Percentiles rank a stretch among this genome's conserved stretches.
phyloP scores from a whole-genome alignment of 2,329 filamentous ascomycete genomes.

The Chrysoporthe austroafricana region DNA sequence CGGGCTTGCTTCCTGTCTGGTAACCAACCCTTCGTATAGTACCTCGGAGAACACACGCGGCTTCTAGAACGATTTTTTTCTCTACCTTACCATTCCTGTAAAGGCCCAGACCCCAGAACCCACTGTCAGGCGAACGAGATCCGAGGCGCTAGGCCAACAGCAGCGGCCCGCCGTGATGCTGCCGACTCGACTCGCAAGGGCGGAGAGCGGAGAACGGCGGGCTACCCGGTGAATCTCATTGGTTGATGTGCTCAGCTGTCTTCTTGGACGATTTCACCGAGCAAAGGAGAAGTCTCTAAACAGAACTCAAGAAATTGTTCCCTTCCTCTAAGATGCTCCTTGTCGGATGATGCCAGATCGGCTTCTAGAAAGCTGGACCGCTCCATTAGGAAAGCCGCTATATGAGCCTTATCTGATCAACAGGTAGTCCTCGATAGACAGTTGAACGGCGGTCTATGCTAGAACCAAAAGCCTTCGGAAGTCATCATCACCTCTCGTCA shows the following conservation, averaged over 20 bases:
- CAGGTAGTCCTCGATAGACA: background rate
- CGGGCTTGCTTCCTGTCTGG: background rate
- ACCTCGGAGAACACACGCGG: background rate
- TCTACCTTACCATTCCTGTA: background rate
- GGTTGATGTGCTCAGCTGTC: background rate
- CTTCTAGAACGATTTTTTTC: conserved; percentile 2
- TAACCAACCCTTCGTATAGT: background rate
- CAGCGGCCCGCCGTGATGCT: background rate
- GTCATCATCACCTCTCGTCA: background rate
- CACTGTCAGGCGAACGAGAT: background rate
- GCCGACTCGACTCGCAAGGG: background rate
- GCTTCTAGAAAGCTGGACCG: no score
- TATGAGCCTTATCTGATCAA: no score
- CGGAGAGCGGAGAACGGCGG: background rate
- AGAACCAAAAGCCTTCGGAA: background rate
- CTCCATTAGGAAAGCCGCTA: no score
- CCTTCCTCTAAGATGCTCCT: no score
- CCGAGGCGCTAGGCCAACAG: background rate
- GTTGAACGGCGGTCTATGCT: background rate
- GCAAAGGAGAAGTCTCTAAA: no score
- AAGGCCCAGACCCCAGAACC: background rate
- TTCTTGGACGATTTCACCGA: no score
- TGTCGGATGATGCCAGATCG: no score
- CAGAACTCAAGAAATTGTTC: no score
- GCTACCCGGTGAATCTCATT: background rate